Base-by-base conservation (phyloP, 192 early-diverging fungal species). In the Backusella mclennaniae region DNA sequence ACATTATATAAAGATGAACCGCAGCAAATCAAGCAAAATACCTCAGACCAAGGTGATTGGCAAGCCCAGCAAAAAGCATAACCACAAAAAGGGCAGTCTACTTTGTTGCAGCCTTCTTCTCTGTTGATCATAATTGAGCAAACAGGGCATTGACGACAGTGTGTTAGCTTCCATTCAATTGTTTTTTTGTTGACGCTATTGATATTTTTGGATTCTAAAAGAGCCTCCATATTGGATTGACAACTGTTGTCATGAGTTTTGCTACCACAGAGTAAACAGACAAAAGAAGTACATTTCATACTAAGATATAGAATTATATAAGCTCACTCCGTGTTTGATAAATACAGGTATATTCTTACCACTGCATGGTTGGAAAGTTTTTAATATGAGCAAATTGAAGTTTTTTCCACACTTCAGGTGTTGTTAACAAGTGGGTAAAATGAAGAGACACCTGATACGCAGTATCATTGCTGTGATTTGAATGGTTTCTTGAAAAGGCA, bases 61-160 rank as follows among this genome's bases (percentile, higher is more conserved):
- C 84, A 88, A 21, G 87, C 67, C 90, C 90, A 92, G 73, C 90
- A 92, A 71, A 92, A 92, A 21, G 84, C 80, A 75, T 85, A 79
- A 4, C 90, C 90, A 74, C 90, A 92, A 17, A 82, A 84, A 63
- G 86, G 80, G 35, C 90, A 92, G 38, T 91, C 90, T 0, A 92
- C 85, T 76, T 92, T 92, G 70, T 91, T 89, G 72, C 90, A 92
- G 9, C 90, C 90, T 74, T 92, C 90, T 66, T 92, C 90, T 36
- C 90, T 80, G 38, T 86, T 86, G 49, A 92, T 92, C 69, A 90
- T 46, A 53, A 89, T 86, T 35, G 83, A 89, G 73, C 90, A 92
- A 52, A 82, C 81, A 17, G 90, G 90, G 68, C 90, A 92, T 42
- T 83, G 82, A 26, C 87, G 91, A 66, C 86, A 79, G 29, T 41